Evolutionary conservation across 2,329 filamentous ascomycete species (phyloP).

Genomic region (Fusarium sp.): DNA sequence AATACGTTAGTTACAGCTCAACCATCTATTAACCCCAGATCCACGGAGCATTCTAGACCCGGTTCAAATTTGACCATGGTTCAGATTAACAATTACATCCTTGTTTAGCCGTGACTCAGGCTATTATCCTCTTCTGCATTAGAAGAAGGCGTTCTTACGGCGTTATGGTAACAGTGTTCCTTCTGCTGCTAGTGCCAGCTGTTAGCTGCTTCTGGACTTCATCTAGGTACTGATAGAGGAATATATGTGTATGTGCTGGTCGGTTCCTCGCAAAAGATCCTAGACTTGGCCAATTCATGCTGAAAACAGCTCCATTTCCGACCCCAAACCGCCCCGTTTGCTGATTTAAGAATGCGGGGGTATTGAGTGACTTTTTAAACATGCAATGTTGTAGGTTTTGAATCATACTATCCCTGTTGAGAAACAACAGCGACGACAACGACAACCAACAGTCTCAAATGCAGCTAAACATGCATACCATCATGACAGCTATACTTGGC

Average conservation of each 20-base stretch:
- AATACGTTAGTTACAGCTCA: too few species aligned
- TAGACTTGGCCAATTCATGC: conserved; percentile 13
- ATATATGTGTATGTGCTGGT: conserved; percentile 16
- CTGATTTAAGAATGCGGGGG: conserved; percentile 5
- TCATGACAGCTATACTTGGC: conserved; percentile 22
- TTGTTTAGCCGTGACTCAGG: not conserved
- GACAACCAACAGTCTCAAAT: conserved; percentile 21
- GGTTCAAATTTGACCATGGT: conserved; percentile 2
- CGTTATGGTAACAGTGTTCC: conserved; percentile 11
- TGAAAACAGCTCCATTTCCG: not conserved
- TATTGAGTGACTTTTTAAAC: not conserved
- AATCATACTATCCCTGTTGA: conserved; percentile 10
- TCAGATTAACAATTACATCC: too few species aligned
- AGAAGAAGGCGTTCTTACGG: too few species aligned
- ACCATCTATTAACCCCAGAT: conserved; percentile 20
- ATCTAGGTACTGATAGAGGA: not conserved
- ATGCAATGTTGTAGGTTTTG: too few species aligned
- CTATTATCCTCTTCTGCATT: conserved; percentile 3
- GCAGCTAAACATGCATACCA: conserved; percentile 40
- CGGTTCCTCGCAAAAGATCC: conserved; percentile 23
- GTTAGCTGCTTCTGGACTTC: conserved; percentile 25
- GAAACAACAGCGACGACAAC: conserved; percentile 7
- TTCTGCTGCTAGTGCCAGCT: conserved; percentile 32
- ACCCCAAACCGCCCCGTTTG: conserved; percentile 9
- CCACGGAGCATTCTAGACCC: conserved; percentile 19